Base-by-base conservation (phyloP, 257 asterid species). In the Petrea volubilis region DNA sequence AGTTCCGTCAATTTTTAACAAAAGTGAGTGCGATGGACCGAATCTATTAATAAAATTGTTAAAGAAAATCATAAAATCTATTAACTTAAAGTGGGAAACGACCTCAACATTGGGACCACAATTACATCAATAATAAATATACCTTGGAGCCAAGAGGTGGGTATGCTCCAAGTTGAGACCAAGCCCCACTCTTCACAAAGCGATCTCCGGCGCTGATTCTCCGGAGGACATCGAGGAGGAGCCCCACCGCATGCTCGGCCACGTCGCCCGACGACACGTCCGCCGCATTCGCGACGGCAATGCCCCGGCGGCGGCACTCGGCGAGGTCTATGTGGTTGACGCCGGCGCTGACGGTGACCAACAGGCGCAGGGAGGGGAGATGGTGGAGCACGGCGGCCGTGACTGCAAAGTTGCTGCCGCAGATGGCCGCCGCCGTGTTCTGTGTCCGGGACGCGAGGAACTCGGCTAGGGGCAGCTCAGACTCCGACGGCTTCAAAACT, bases 101-200 rank as follows among this genome's bases (percentile, higher is more conserved):
- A n/a, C n/a, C n/a, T n/a, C n/a, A n/a, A n/a, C n/a, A n/a, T n/a
- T n/a, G n/a, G n/a, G n/a, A n/a, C n/a, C n/a, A n/a, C n/a, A n/a
- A n/a, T n/a, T n/a, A n/a, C n/a, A n/a, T n/a, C n/a, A n/a, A n/a
- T n/a, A n/a, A n/a, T n/a, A n/a, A n/a, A n/a, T n/a, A n/a, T n/a
- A 92, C 97, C 88, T 83, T 88, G 51, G 61, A 59, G 21, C 89
- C 93, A 20, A 88, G 96, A 28, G 90, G n/a, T n/a, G n/a, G 93
- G 61, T 46, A 82, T 0, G 47, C 15, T 44, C 43, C 78, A 3
- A 50, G 53, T 17, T 55, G 31, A 25, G 87, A 69, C 96, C 96
- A 90, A 43, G 50, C 23, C 29, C 96, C 90, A 11, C 49, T 52
- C 12, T 70, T 83, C 67, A 88, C 86, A 14, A 77, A 88, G 8